Base-by-base conservation (phyloP, 2,329 filamentous ascomycete species). In the Dothidotthia symphoricarpi region DNA sequence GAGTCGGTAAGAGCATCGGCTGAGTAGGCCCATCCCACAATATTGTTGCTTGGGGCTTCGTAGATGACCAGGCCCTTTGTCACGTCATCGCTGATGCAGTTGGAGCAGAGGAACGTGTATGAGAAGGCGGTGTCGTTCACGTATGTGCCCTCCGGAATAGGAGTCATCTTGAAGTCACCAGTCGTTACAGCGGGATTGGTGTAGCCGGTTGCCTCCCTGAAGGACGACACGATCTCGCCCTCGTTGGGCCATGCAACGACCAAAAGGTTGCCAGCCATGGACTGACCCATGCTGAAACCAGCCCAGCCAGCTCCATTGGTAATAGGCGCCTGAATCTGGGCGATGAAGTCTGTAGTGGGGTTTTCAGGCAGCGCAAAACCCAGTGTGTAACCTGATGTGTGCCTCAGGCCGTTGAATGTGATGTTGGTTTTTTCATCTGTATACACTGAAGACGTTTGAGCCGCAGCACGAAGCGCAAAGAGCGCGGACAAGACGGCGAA, bases 211-310 rank as follows among this genome's bases (percentile, higher is more conserved):
- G 70, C 70, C 36, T 70, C 62, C 6, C 74, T 66, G 50, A 76
- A 72, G 0, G 70, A 72, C 0, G 70, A 68, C 27, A 73, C 58
- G 13, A 79, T 63, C 15, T 72, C 59, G 28, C 70, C 67, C 3
- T 68, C 70, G 39, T 75, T 71, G 3, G 74, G 70, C 73, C 75
- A 80, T n/a, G 73, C 74, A 7, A 73, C 69, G n/a, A 78, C 57
- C 7, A 80, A 66, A 9, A 77, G 65, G 28, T 70, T 69, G 30
- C 67, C 65, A 24, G 67, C 56, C 76, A 80, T 80, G 30, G 64
- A 58, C 6, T 71, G 69, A 4, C 69, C 68, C 40, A 77, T 64
- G 13, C 71, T 72, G 28, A 78, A 65, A 48, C 72, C 76, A 25
- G 69, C 74, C 69, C 75, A 81, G 39, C 75, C 73, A 3, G 59